Conservation (phyloP, 306 rosid species). For the Lupinus albus region DNA sequence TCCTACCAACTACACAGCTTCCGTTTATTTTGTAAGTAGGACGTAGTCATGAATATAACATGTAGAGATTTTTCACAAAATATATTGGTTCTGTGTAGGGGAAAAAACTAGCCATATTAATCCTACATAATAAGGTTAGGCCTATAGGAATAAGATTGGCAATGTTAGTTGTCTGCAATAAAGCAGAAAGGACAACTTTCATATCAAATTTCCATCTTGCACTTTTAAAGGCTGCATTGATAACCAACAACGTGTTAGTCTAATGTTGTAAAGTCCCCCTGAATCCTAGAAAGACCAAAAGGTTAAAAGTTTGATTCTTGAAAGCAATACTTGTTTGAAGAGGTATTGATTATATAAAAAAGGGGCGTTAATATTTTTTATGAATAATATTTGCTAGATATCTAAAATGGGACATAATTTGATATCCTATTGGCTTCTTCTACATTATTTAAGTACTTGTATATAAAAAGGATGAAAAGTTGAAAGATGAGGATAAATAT, state of each 20-base stretch:
- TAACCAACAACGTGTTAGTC: too few species aligned
- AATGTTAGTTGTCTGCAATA: conserved; percentile 38
- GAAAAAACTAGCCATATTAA: conserved; percentile 25
- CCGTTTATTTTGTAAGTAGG: conserved; percentile 45
- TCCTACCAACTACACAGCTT: conserved; percentile 50
- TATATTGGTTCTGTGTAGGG: conserved; percentile 35
- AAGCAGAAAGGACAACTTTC: conserved; percentile 23
- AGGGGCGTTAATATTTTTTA: conserved; percentile 17
- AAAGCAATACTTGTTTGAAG: too few species aligned
- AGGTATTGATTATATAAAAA: too few species aligned
- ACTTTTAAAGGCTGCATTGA: conserved; percentile 14
- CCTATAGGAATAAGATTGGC: conserved; percentile 36
- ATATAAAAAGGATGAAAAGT: too few species aligned
- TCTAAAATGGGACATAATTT: too few species aligned
- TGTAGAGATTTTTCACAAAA: conserved; percentile 37
- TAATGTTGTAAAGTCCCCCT: too few species aligned
- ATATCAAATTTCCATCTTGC: neutral
- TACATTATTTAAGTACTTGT: too few species aligned
- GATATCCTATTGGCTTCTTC: too few species aligned
- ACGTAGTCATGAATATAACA: conserved; percentile 41
- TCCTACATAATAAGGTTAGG: neutral
- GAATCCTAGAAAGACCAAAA: too few species aligned
- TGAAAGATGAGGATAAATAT: too few species aligned
- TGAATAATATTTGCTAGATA: too few species aligned
- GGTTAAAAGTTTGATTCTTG: too few species aligned